Percentiles rank a stretch among this genome's conserved stretches.
phyloP scores from a whole-genome alignment of 2,329 filamentous ascomycete species.

The Claviceps citrina region DNA sequence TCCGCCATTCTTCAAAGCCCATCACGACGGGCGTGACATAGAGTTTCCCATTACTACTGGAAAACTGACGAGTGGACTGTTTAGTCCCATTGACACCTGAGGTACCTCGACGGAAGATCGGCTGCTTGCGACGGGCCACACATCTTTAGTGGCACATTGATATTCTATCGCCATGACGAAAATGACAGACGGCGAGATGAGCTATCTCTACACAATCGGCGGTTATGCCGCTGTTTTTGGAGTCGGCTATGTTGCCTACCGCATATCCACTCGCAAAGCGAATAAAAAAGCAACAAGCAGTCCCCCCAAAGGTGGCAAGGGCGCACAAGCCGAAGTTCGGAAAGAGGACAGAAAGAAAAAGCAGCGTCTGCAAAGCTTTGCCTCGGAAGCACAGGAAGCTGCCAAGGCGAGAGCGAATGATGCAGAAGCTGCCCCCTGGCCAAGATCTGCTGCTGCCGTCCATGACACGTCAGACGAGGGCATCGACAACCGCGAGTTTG shows the following conservation, averaged over 20 bases:
- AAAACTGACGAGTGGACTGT: background rate
- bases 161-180: constrained; percentile 3
- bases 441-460: constrained; percentile 12
- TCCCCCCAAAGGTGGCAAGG: constrained; percentile 17
- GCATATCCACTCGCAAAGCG: constrained; percentile 20
- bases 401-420: constrained; percentile 23
- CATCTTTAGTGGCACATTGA: background rate
- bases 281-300: constrained; percentile 16
- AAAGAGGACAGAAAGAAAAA: constrained; percentile 31
- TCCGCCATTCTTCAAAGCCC: background rate
- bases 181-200: constrained; percentile 21
- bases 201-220: constrained; percentile 21
- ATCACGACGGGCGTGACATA: background rate
- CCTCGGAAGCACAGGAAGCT: constrained; percentile 20
- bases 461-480: constrained; percentile 40
- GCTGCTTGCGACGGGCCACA: background rate
- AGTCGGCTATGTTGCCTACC: constrained; percentile 21
- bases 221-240: constrained; percentile 23
- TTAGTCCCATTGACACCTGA: too few relatives aligned
- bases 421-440: constrained; percentile 2
- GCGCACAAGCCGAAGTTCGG: constrained; percentile 17
- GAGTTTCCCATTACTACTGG: background rate
- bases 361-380: constrained; percentile 28
- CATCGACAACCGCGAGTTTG: constrained; percentile 60
- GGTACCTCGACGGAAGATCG: background rate